A percentile compares a stretch with the other conserved stretches of the same genome.
Evolutionary conservation across 768 basidiomycete genomes (phyloP).

Genomic region (Sarcomyxa edulis): DNA sequence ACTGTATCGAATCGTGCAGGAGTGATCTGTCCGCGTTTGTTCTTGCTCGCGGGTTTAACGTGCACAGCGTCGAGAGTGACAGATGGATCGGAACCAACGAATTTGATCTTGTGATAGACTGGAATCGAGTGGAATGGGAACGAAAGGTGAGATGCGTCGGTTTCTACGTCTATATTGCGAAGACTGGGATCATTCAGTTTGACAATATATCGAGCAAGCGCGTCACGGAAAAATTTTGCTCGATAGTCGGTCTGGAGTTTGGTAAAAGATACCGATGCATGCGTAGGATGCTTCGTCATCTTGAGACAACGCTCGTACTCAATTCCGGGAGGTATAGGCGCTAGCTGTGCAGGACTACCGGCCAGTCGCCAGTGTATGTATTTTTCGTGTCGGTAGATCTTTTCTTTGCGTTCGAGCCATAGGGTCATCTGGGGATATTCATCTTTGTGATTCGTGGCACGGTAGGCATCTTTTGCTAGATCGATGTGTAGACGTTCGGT

Average conservation of each 20-base stretch:
- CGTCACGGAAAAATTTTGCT: constrained; percentile 18
- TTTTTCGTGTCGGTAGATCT: constrained; percentile 18
- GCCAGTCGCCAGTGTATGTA: constrained; percentile 23
- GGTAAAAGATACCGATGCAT: constrained; percentile 16
- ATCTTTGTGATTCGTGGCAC: constrained; percentile 20
- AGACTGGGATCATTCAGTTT: constrained; percentile 12
- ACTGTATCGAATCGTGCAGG: too few species aligned
- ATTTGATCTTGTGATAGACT: constrained; percentile 31
- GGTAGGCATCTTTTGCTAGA: constrained; percentile 24
- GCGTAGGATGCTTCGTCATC: constrained; percentile 21
- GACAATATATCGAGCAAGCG: constrained; percentile 21
- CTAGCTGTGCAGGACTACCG: too few species aligned
- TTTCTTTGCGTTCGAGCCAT: constrained; percentile 31
- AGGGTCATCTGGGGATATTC: constrained; percentile 32
- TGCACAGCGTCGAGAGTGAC: constrained; percentile 24
- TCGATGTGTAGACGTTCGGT: constrained; percentile 10
- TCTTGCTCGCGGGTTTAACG: constrained; percentile 16
- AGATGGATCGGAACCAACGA: constrained; percentile 16
- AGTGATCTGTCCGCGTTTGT: too few species aligned
- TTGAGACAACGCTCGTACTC: too few species aligned
- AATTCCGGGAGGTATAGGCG: too few species aligned
- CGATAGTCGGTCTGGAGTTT: constrained; percentile 17
- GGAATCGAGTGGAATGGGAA: constrained; percentile 20
- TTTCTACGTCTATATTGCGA: constrained; percentile 12
- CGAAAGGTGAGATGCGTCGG: constrained; percentile 4